Evolutionary conservation across 2,329 filamentous ascomycete species (phyloP).

Genomic region (Plenodomus biglobosus): DNA sequence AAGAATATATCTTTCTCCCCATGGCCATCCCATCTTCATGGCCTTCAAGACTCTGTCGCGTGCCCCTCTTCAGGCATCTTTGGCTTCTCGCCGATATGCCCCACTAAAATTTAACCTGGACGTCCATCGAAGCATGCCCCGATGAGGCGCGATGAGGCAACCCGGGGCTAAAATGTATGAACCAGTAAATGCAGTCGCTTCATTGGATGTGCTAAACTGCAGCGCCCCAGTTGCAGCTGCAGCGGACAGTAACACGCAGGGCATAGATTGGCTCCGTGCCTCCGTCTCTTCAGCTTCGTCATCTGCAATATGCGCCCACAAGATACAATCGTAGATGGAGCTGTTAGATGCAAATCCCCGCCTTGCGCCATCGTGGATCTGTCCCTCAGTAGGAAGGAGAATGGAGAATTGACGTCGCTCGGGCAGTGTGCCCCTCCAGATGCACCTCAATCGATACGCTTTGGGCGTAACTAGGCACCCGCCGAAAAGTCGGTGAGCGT

Average conservation of each 20-base stretch:
- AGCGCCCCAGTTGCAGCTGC: slow-evolving; percentile 26
- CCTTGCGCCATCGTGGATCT: slow-evolving; percentile 10
- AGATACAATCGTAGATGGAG: not conserved
- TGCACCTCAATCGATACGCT: slow-evolving; percentile 35
- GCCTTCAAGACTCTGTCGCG: slow-evolving; percentile 19
- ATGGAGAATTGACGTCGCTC: slow-evolving; percentile 29
- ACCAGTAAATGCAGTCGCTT: slow-evolving; percentile 7
- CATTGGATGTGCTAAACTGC: slow-evolving; percentile 35
- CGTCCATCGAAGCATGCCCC: slow-evolving; percentile 27
- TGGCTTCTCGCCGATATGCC: slow-evolving; percentile 24
- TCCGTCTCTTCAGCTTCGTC: slow-evolving; percentile 14
- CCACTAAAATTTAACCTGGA: slow-evolving; percentile 36
- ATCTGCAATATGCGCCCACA: slow-evolving; percentile 19
- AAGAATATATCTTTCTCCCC: slow-evolving; percentile 3
- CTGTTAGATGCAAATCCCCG: not conserved
- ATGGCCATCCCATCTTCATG: slow-evolving; percentile 2
- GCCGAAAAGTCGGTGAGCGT: slow-evolving; percentile 42
- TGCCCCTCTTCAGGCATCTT: slow-evolving; percentile 24
- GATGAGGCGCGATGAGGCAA: slow-evolving; percentile 38
- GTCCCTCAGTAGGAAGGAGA: slow-evolving; percentile 15
- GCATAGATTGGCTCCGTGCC: slow-evolving; percentile 22
- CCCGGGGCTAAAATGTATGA: slow-evolving; percentile 26
- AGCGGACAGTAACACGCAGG: slow-evolving; percentile 26
- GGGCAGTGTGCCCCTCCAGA: slow-evolving; percentile 25
- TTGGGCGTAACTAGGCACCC: slow-evolving; percentile 21